Conservation (phyloP, 2,329 filamentous ascomycete species). For the Sodiomyces alkalinus region DNA sequence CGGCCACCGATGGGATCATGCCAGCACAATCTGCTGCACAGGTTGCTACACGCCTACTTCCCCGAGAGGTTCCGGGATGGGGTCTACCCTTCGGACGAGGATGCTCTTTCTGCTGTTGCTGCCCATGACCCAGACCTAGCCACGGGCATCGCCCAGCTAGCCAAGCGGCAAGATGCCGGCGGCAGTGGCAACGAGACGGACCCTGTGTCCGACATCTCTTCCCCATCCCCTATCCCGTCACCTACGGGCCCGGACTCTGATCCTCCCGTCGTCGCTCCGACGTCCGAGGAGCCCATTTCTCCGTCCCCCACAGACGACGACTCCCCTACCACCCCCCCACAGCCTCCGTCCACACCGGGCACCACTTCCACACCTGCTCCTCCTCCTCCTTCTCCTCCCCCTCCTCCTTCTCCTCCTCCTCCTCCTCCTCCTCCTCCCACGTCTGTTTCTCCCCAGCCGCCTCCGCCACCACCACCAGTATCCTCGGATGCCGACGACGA, state of each 20-base stretch:
- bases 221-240: conserved; percentile 1
- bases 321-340: conserved; percentile 1
- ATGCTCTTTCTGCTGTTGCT: conserved; percentile 48
- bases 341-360: conserved; percentile 1
- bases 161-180: conserved; percentile 41
- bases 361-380: conserved; percentile 1
- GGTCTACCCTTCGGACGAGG: conserved; percentile 48
- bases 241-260: background rate
- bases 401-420: background rate
- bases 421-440: conserved; percentile 2
- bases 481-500: background rate
- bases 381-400: conserved; percentile 1
- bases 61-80: conserved; percentile 52
- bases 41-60: conserved; percentile 48
- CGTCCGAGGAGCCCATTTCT: background rate
- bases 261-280: background rate
- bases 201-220: conserved; percentile 4
- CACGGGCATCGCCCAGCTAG: conserved; percentile 47
- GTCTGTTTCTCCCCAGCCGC: conserved; percentile 1
- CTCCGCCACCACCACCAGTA: conserved; percentile 6
- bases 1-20: too few relatives aligned
- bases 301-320: background rate
- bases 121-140: conserved; percentile 45
- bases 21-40: conserved; percentile 47
- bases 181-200: conserved; percentile 15